Percentiles rank a stretch among this genome's conserved stretches.
These are phyloP conservation scores for Neophaeococcomyces aloes DNA, from an alignment of 2,329 filamentous ascomycete species.

Conservation along the genomic window DNA sequence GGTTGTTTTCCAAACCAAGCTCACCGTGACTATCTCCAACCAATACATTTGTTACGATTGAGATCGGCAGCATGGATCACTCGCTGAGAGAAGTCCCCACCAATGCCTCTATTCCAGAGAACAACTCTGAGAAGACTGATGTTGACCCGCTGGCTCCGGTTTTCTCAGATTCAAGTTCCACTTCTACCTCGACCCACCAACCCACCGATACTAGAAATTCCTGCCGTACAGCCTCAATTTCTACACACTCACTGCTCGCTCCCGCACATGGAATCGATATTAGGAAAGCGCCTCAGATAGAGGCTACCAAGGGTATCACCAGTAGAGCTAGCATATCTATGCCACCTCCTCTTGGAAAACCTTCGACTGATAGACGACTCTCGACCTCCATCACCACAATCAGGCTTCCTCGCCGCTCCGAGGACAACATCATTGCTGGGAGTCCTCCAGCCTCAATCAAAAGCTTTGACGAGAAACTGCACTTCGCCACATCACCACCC, in stretches of 20 bases:
- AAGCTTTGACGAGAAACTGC: conserved; percentile 29
- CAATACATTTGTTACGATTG: background rate
- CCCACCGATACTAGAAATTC: background rate
- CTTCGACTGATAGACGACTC: conserved; percentile 18
- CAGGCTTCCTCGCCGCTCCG: conserved; percentile 13
- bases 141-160: background rate
- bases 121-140: conserved; percentile 3
- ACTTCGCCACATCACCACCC: conserved; percentile 18
- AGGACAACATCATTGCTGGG: conserved; percentile 6
- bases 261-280: conserved; percentile 25
- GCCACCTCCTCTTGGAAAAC: conserved; percentile 42
- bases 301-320: conserved; percentile 46
- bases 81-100: conserved; percentile 6
- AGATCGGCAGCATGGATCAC: conserved; percentile 5
- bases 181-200: background rate
- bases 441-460: conserved; percentile 22
- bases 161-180: background rate
- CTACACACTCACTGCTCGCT: conserved; percentile 38
- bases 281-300: conserved; percentile 50
- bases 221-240: conserved; percentile 13
- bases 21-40: background rate
- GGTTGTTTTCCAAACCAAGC: too few relatives aligned
- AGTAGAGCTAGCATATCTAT: conserved; percentile 55
- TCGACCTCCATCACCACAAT: conserved; percentile 15
- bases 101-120: background rate